Conservation (phyloP, 2,329 filamentous ascomycete species). For the Dactylellina leptospora region DNA sequence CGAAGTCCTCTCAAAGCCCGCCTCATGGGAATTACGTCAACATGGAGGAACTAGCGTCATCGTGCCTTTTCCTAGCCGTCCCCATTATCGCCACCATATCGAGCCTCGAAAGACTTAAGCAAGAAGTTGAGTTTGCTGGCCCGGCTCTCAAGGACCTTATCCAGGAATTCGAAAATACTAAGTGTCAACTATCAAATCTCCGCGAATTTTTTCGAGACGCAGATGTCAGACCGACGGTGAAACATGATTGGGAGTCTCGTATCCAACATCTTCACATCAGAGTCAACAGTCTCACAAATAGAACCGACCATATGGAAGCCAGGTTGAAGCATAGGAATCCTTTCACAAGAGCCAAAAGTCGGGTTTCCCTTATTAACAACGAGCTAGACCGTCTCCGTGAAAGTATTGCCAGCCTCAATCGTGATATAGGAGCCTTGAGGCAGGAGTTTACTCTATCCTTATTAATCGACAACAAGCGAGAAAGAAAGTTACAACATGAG, state of each 20-base stretch:
- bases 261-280: background rate
- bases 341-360: slow-evolving; percentile 11
- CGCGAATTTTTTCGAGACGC: background rate
- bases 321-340: slow-evolving; percentile 9
- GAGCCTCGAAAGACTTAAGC: background rate
- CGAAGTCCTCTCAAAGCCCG: background rate
- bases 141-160: slow-evolving; percentile 7
- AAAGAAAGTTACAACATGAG: background rate
- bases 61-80: background rate
- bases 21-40: background rate
- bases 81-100: background rate
- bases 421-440: background rate
- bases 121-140: background rate
- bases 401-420: background rate
- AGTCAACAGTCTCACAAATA: slow-evolving; percentile 27
- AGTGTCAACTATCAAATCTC: slow-evolving; percentile 10
- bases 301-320: slow-evolving; percentile 2
- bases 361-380: slow-evolving; percentile 5
- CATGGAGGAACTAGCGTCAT: slow-evolving; percentile 4
- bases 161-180: slow-evolving; percentile 11
- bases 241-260: slow-evolving; percentile 1
- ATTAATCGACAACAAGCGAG: background rate
- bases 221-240: background rate
- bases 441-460: slow-evolving; percentile 20
- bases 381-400: background rate